Base-by-base conservation (phyloP, 768 basidiomycete genomes). In the Calocybe indica region DNA sequence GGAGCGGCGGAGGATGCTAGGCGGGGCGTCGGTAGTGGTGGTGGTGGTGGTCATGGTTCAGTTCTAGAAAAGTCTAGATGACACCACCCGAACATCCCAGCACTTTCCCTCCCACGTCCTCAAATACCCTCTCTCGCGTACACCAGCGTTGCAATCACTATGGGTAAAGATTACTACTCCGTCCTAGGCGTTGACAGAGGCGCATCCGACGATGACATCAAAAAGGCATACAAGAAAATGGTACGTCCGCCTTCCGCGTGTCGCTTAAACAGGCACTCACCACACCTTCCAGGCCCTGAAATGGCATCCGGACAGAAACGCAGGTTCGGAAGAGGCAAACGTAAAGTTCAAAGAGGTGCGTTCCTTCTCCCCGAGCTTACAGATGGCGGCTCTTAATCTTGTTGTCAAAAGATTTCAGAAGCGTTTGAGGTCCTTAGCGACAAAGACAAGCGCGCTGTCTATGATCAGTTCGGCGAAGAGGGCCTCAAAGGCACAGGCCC, bases 141-240 rank as follows among this genome's bases (percentile, higher is more conserved):
- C 38, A 40, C 37, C 7, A 33, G 40, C 10, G 36, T 10, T 7
- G 14, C 38, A 31, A 40, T 11, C 39, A 68, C 50, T 37, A 91
- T 90, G 87, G 89, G 88, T 52, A 72, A 75, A 58, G 89, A 95
- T 73, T 97, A 94, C 70, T 97, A 97, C 80, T 79, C 83, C 58
- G 66, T 81, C 1, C 75, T 97, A 15, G 92, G 88, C 52, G 62
- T 97, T 46, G 65, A 70, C 55, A 88, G 80, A 65, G 68, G 70
- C 37, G 95, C 93, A 37, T 65, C 66, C 1, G 91, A 92, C 6
- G 89, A 94, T 58, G 84, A 87, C 7, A 87, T 98, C 60, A 97
- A 96, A 69, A 88, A 83, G 57, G 94, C 89, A 1, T 94, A 92
- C 78, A 94, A 93, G 79, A 93, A 93, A 69, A 89, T 90, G 81